Percentiles rank a stretch among this genome's conserved stretches.
These are phyloP conservation scores for Serendipita sp. DNA, from an alignment of 768 basidiomycete species.

Conservation along the genomic window DNA sequence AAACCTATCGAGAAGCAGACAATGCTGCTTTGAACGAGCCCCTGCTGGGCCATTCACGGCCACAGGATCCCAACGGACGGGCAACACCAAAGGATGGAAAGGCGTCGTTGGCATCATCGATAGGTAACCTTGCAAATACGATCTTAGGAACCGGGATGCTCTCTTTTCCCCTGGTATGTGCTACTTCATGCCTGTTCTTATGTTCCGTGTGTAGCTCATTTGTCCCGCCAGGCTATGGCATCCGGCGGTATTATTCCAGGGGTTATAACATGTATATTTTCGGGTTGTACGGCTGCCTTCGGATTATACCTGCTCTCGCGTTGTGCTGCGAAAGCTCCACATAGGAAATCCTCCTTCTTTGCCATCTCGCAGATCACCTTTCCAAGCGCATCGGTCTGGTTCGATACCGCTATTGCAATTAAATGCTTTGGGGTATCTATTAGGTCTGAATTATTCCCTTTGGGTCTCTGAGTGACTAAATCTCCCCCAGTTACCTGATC, in stretches of 20 bases:
- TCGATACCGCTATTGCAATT: slow-evolving; percentile 85
- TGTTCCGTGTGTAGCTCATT: background rate
- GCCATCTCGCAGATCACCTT: slow-evolving; percentile 74
- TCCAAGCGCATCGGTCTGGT: slow-evolving; percentile 72
- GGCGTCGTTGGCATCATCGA: slow-evolving; percentile 49
- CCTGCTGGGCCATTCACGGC: slow-evolving; percentile 28
- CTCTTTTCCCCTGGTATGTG: slow-evolving; percentile 63
- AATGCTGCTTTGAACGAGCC: slow-evolving; percentile 24
- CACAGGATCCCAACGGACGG: slow-evolving; percentile 8
- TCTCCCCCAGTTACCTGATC: slow-evolving; percentile 52
- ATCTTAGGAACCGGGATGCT: slow-evolving; percentile 90
- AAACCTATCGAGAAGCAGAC: slow-evolving; percentile 45
- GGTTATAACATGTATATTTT: slow-evolving; percentile 71
- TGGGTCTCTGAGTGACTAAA: background rate
- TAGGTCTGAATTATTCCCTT: slow-evolving; percentile 30
- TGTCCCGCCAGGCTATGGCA: slow-evolving; percentile 54
- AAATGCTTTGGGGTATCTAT: slow-evolving; percentile 97
- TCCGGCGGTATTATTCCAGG: slow-evolving; percentile 83
- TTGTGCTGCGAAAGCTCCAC: slow-evolving; percentile 61
- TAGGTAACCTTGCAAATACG: slow-evolving; percentile 75
- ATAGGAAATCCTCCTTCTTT: slow-evolving; percentile 70
- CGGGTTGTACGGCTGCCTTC: slow-evolving; percentile 58
- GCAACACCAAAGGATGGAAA: slow-evolving; percentile 36
- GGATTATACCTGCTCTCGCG: slow-evolving; percentile 79
- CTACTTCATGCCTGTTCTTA: background rate